phyloP scores from a whole-genome alignment of 495 filamentous ascomycete genomes.

The Hyaloscypha variabilis region DNA sequence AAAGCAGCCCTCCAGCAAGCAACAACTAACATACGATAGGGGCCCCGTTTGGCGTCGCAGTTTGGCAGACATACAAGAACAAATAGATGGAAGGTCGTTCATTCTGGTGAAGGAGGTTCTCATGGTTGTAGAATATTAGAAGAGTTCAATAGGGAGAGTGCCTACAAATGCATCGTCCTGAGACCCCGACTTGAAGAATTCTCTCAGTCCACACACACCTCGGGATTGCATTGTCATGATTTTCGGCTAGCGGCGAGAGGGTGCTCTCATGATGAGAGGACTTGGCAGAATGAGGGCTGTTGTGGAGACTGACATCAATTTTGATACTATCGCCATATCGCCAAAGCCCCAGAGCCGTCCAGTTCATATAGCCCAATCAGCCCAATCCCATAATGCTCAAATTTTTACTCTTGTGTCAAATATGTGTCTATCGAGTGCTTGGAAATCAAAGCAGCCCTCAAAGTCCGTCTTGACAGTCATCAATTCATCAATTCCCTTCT shows the following conservation, averaged over 20 bases:
- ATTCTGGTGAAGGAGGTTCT: background rate
- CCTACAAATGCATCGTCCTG: slow-evolving; percentile 13
- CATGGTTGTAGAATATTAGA: slow-evolving; percentile 22
- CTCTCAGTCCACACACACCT: background rate
- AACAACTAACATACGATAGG: slow-evolving; percentile 17
- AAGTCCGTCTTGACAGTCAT: slow-evolving; percentile 25
- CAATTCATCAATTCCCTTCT: slow-evolving; percentile 27
- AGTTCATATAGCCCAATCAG: no score
- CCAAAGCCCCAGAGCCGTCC: background rate
- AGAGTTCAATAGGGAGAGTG: background rate
- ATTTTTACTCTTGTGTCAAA: slow-evolving; percentile 33
- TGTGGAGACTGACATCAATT: background rate
- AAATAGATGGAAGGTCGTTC: slow-evolving; percentile 17
- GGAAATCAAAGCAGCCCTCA: slow-evolving; percentile 28
- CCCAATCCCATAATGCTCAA: slow-evolving; percentile 6
- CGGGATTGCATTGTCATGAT: background rate
- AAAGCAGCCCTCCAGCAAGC: background rate
- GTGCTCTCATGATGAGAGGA: background rate
- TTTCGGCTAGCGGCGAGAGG: background rate
- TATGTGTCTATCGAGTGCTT: slow-evolving; percentile 23
- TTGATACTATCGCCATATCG: background rate
- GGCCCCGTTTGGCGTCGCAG: slow-evolving; percentile 30
- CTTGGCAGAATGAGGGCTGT: background rate
- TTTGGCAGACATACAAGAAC: slow-evolving; percentile 36
- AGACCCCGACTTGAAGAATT: background rate